Conservation (phyloP, 2,329 filamentous ascomycete species). For the Colletotrichum tamarilloi region DNA sequence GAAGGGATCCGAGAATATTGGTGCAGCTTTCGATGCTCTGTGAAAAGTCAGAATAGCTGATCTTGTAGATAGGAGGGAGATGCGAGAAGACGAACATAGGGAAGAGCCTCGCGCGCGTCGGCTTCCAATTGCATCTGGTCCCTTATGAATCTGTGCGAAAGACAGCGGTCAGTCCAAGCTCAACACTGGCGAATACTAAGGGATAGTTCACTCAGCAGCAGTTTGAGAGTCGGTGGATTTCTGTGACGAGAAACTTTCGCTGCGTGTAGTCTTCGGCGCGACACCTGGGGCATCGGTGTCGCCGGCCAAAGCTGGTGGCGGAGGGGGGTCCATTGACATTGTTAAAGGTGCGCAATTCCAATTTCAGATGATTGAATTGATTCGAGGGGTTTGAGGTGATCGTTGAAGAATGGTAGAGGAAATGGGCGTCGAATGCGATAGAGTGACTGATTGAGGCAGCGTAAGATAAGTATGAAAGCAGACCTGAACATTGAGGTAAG, state of each 20-base stretch:
- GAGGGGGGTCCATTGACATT: conserved; percentile 53
- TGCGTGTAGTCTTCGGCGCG: conserved; percentile 51
- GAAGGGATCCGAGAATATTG: conserved; percentile 85
- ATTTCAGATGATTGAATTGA: not conserved
- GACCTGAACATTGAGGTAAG: too few relatives aligned
- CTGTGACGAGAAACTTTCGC: conserved; percentile 69
- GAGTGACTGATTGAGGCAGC: not conserved
- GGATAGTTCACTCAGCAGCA: conserved; percentile 70
- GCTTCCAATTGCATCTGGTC: conserved; percentile 91
- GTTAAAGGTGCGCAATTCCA: not conserved
- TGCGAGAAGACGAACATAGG: conserved; percentile 75
- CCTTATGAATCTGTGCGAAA: conserved; percentile 77
- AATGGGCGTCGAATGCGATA: not conserved
- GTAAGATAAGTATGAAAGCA: not conserved
- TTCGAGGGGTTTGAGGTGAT: not conserved
- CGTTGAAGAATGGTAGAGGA: not conserved
- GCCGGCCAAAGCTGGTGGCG: conserved; percentile 42
- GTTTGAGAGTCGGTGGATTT: conserved; percentile 76
- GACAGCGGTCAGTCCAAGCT: not conserved
- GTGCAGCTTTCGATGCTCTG: conserved; percentile 96
- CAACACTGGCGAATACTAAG: not conserved
- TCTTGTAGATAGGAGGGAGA: not conserved
- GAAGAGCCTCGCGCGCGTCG: conserved; percentile 93
- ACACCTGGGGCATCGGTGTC: conserved; percentile 33
- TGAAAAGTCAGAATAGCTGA: not conserved